These are phyloP conservation scores for Colletotrichum eleusines DNA, from an alignment of 2,329 filamentous ascomycete species.

Conservation along the genomic window DNA sequence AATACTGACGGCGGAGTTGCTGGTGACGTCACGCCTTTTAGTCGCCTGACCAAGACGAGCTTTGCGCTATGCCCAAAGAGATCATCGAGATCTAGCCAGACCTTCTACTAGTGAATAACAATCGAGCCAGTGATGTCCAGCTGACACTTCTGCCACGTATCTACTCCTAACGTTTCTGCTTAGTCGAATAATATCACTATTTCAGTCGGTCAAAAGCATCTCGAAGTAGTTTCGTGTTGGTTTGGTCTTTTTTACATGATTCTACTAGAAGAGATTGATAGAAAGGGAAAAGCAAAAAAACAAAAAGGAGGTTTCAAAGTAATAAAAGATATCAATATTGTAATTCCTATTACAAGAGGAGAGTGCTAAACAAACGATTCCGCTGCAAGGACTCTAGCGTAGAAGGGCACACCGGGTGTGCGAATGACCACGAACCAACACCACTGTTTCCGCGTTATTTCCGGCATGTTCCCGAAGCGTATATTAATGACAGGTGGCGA, in stretches of 20 bases:
- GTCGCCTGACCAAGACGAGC: slow-evolving; percentile 16
- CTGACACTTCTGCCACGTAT: background rate
- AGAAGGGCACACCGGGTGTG: no score
- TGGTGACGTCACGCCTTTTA: slow-evolving; percentile 5
- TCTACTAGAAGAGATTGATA: no score
- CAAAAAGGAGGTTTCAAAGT: no score
- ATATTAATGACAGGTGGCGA: no score
- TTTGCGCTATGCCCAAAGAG: slow-evolving; percentile 15
- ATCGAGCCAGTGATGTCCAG: background rate
- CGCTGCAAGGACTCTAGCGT: no score
- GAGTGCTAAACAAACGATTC: no score
- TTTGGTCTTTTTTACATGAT: background rate
- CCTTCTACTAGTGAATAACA: background rate
- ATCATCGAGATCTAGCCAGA: background rate
- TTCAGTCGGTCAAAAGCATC: background rate
- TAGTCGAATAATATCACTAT: background rate
- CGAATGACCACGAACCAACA: no score
- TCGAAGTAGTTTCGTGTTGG: background rate
- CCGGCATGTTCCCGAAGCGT: background rate
- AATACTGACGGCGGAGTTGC: background rate
- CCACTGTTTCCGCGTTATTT: background rate
- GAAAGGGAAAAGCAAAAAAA: no score
- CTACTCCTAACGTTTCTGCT: background rate
- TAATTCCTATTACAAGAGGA: no score
- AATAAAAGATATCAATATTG: no score